Evolutionary conservation across 2,329 filamentous ascomycete genomes (phyloP).

Genomic region (Botryosphaeria agaves): DNA sequence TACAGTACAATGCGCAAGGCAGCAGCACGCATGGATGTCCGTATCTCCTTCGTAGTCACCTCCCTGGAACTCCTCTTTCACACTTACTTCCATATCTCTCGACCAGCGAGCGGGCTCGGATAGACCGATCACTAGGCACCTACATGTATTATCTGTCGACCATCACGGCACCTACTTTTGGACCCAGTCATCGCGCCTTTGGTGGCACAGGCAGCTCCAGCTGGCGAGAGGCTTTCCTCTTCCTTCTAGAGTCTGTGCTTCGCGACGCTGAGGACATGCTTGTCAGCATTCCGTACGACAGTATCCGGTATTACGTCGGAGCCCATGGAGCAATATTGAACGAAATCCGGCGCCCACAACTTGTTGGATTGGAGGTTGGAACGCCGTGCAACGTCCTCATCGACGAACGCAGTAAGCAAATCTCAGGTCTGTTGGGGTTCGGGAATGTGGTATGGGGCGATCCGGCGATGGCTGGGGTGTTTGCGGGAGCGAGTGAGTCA

Average conservation of each 20-base stretch:
- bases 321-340: slow-evolving; percentile 29
- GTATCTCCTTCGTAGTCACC: slow-evolving; percentile 13
- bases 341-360: slow-evolving; percentile 29
- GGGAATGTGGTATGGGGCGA: slow-evolving; percentile 40
- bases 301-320: slow-evolving; percentile 31
- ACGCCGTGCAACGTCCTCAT: slow-evolving; percentile 33
- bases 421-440: slow-evolving; percentile 35
- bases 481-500: slow-evolving; percentile 20
- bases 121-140: slow-evolving; percentile 22
- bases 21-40: slow-evolving; percentile 7
- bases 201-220: slow-evolving; percentile 26
- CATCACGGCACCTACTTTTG: slow-evolving; percentile 31
- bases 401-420: slow-evolving; percentile 26
- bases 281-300: slow-evolving; percentile 37
- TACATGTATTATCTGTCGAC: slow-evolving; percentile 25
- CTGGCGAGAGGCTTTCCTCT: slow-evolving; percentile 36
- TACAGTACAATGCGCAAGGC: slow-evolving; percentile 16
- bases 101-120: slow-evolving; percentile 13
- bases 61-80: slow-evolving; percentile 16
- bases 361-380: slow-evolving; percentile 34
- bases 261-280: slow-evolving; percentile 42
- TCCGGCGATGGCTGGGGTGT: slow-evolving; percentile 33
- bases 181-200: slow-evolving; percentile 29
- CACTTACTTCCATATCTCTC: slow-evolving; percentile 16
- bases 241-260: slow-evolving; percentile 33